Conservation (phyloP, 306 rosid genomes). For the Calophaca sinica region DNA sequence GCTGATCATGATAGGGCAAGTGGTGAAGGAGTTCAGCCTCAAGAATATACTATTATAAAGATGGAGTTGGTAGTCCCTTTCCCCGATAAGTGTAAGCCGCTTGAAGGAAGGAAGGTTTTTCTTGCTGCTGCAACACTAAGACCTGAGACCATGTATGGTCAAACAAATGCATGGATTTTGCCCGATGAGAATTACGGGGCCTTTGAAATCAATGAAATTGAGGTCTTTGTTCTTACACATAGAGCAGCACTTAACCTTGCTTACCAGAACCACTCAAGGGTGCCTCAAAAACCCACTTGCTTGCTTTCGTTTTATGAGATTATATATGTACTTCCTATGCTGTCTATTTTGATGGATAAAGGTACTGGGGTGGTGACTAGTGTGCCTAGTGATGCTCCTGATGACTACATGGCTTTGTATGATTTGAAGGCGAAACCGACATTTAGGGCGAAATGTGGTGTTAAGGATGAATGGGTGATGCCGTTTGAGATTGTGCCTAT, state of each 20-base stretch:
- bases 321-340: conserved; percentile 90
- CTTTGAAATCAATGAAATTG: conserved; percentile 75
- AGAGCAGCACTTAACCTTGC: conserved; percentile 91
- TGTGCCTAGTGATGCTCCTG: conserved; percentile 94
- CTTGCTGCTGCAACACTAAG: conserved; percentile 87
- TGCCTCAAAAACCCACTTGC: conserved; percentile 75
- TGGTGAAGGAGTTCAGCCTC: conserved; percentile 96
- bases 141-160: conserved; percentile 97
- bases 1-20: conserved; percentile 90
- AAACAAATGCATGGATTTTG: conserved; percentile 91
- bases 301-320: conserved; percentile 66
- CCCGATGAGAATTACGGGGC: conserved; percentile 93
- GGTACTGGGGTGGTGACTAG: conserved; percentile 94
- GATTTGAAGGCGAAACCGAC: conserved; percentile 80
- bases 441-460: conserved; percentile 71
- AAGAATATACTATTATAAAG: conserved; percentile 83
- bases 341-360: conserved; percentile 83
- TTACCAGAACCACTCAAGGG: conserved; percentile 68
- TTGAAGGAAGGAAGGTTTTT: conserved; percentile 78
- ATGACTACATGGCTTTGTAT: conserved; percentile 86
- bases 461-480: conserved; percentile 85
- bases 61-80: conserved; percentile 81
- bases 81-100: conserved; percentile 58
- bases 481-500: conserved; percentile 84
- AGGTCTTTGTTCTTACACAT: conserved; percentile 67